phyloP scores from a whole-genome alignment of 306 rosid genomes.

The Cicer cuneatum region DNA sequence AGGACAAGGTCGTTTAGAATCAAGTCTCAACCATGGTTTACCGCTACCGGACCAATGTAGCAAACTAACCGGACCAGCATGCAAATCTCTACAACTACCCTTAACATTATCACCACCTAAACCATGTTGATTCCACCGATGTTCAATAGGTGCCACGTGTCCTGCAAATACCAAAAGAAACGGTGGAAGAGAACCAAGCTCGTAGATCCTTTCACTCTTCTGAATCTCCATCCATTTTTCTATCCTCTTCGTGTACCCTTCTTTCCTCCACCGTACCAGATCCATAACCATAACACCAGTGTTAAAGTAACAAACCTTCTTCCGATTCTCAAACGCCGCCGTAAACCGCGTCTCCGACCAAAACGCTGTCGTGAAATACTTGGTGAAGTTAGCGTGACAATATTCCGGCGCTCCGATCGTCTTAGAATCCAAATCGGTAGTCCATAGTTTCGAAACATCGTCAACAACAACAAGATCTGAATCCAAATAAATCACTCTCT shows the following conservation, averaged over 20 bases:
- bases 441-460: slow-evolving; percentile 68
- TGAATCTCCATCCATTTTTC: slow-evolving; percentile 85
- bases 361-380: slow-evolving; percentile 69
- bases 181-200: slow-evolving; percentile 81
- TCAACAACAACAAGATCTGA: slow-evolving; percentile 78
- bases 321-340: slow-evolving; percentile 52
- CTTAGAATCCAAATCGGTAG: slow-evolving; percentile 50
- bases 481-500: slow-evolving; percentile 70
- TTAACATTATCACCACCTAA: slow-evolving; percentile 76
- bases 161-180: slow-evolving; percentile 75
- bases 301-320: slow-evolving; percentile 72
- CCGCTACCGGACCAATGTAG: slow-evolving; percentile 90
- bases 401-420: slow-evolving; percentile 82
- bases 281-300: slow-evolving; percentile 91
- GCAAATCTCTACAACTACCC: slow-evolving; percentile 75
- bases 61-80: slow-evolving; percentile 77
- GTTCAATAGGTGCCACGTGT: slow-evolving; percentile 79
- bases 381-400: slow-evolving; percentile 77
- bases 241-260: slow-evolving; percentile 55
- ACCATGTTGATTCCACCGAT: slow-evolving; percentile 87
- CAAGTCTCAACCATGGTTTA: slow-evolving; percentile 74
- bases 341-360: slow-evolving; percentile 55
- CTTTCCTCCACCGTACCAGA: slow-evolving; percentile 68
- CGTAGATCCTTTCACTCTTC: slow-evolving; percentile 71
- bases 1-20: slow-evolving; percentile 68